Percentiles rank a stretch among this genome's conserved stretches.
phyloP scores from a whole-genome alignment of 139 green algal species.

The Mychonastes homosphaera region DNA sequence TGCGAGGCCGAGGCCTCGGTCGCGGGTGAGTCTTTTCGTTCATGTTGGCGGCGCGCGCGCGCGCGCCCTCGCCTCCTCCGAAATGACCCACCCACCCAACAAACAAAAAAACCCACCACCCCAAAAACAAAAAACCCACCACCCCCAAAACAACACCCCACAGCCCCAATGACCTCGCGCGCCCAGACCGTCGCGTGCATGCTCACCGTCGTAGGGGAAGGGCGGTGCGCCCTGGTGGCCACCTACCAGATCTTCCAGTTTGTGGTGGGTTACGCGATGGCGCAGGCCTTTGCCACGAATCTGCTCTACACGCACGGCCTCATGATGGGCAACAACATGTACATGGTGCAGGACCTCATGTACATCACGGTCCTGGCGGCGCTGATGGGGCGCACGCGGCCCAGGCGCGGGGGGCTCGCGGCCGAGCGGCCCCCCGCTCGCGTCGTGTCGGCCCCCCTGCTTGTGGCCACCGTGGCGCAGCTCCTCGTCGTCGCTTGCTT shows the following conservation, averaged over 20 bases:
- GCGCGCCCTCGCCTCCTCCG: too few species aligned
- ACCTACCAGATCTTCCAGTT: constrained; percentile 68
- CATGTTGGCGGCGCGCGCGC: too few species aligned
- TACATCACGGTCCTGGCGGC: constrained; percentile 55
- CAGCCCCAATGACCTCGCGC: constrained; percentile 44
- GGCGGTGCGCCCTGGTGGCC: constrained; percentile 47
- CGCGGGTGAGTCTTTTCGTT: too few species aligned
- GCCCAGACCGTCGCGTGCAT: constrained; percentile 48
- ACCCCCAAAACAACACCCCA: too few species aligned
- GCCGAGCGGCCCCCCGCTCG: constrained; percentile 28
- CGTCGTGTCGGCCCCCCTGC: constrained; percentile 42
- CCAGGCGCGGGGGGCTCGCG: constrained; percentile 18
- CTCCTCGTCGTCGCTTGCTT: constrained; percentile 39
- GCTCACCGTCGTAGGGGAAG: constrained; percentile 54
- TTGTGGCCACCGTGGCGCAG: constrained; percentile 37
- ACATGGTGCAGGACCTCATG: constrained; percentile 43
- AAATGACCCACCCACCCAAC: too few species aligned
- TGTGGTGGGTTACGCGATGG: constrained; percentile 57
- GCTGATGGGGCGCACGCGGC: constrained; percentile 54
- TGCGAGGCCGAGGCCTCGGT: constrained; percentile 41
- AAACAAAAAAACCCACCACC: too few species aligned
- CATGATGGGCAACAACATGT: constrained; percentile 56
- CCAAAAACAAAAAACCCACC: too few species aligned
- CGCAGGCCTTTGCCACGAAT: constrained; percentile 46
- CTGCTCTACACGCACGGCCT: constrained; percentile 54